These are phyloP conservation scores for Omphalotus guepiniiformis DNA, from an alignment of 768 basidiomycete species.

Conservation along the genomic window DNA sequence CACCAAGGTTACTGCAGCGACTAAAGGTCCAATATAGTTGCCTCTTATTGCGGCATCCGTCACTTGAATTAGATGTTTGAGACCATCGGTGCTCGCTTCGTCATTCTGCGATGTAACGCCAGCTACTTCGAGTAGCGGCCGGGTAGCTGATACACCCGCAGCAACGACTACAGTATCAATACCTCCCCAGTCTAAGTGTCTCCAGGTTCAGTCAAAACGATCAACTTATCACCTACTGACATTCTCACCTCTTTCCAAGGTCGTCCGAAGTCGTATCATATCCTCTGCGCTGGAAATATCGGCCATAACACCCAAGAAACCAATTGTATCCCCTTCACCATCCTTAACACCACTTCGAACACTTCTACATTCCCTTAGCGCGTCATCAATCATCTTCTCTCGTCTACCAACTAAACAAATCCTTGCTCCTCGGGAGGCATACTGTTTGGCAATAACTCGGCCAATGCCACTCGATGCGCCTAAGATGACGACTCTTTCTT, in stretches of 20 bases:
- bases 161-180: constrained; percentile 79
- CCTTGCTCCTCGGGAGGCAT: constrained; percentile 69
- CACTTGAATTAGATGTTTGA: constrained; percentile 54
- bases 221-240: neutral
- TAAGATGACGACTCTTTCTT: constrained; percentile 44
- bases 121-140: constrained; percentile 69
- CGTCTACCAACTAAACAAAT: constrained; percentile 75
- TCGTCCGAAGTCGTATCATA: constrained; percentile 55
- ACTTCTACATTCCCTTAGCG: constrained; percentile 54
- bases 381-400: constrained; percentile 47
- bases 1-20: constrained; percentile 71
- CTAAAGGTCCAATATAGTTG: constrained; percentile 69
- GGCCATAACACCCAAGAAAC: constrained; percentile 47
- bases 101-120: constrained; percentile 10
- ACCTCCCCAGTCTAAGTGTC: constrained; percentile 64
- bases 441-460: constrained; percentile 59
- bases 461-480: constrained; percentile 88
- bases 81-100: constrained; percentile 41
- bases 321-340: constrained; percentile 18
- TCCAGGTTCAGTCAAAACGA: neutral
- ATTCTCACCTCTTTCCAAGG: constrained; percentile 46
- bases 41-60: constrained; percentile 52
- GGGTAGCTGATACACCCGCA: constrained; percentile 81
- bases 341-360: constrained; percentile 15
- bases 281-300: constrained; percentile 67